Evolutionary conservation across 108 stramenopile genomes (phyloP).

Genomic region (Thalassiosira profunda): DNA sequence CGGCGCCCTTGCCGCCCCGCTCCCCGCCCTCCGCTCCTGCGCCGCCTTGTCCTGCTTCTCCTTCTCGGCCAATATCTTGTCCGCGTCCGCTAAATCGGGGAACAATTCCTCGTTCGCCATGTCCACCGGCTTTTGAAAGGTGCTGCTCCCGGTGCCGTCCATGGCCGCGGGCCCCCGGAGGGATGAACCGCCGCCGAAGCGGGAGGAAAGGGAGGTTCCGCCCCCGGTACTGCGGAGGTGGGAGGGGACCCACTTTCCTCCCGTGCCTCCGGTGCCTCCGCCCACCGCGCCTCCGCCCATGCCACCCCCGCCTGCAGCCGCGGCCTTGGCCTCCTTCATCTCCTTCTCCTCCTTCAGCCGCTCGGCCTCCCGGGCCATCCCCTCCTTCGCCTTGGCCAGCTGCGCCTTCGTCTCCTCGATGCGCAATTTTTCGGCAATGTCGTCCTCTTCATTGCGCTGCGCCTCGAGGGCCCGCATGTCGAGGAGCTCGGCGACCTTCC

Average conservation of each 20-base stretch:
- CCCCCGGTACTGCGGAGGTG: conserved; percentile 38
- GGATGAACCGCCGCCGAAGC: conserved; percentile 14
- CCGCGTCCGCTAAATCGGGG: conserved; percentile 86
- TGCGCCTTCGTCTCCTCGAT: conserved; percentile 87
- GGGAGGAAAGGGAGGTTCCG: not conserved
- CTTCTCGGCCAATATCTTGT: conserved; percentile 76
- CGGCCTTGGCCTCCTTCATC: conserved; percentile 57
- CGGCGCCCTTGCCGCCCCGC: conserved; percentile 65
- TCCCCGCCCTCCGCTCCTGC: conserved; percentile 64
- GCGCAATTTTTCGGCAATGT: conserved; percentile 85
- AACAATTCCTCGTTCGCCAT: conserved; percentile 79
- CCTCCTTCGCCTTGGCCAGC: conserved; percentile 82
- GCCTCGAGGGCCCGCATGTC: conserved; percentile 80
- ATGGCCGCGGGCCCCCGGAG: conserved; percentile 22
- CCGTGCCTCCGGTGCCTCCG: conserved; percentile 37
- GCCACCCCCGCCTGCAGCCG: conserved; percentile 8
- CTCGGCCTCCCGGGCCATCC: conserved; percentile 89
- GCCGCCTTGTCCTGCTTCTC: conserved; percentile 57
- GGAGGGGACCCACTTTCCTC: conserved; percentile 73
- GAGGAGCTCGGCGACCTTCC: conserved; percentile 64
- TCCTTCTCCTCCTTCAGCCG: conserved; percentile 75
- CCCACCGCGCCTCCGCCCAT: conserved; percentile 7
- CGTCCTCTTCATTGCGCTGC: conserved; percentile 63
- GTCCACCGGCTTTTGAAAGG: conserved; percentile 53
- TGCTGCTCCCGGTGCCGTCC: conserved; percentile 21